Evolutionary conservation across 1,284 basidiomycete genomes (phyloP), one percentile per base, ranked within the genome.

Genomic region (Flammula alnicola): DNA sequence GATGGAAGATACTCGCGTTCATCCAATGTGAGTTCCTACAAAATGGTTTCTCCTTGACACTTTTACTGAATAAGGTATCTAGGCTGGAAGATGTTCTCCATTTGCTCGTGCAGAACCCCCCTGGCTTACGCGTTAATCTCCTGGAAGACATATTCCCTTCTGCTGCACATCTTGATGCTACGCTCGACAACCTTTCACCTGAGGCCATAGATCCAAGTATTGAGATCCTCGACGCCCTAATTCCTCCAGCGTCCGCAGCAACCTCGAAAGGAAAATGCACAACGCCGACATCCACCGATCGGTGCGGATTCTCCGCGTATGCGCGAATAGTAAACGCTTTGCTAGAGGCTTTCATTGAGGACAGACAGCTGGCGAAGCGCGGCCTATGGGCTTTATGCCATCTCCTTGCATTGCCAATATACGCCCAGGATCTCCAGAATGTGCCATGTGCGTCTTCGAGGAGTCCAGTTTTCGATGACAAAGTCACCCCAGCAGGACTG

Each of bases 341-440:
- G 9, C 68, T 93, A 2, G 70, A 80, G 1, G 65, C 86, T 25
- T 73, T 93, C 26, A 64, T 75, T 1, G 74, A 80, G 2, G 83
- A 94, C 60, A 82, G 91, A 12, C 72, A 75, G 4, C 59, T 81
- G 1, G 84, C 88, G 1, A 80, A 77, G 35, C 68, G 70, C 9
- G 79, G 87, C 49, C 54, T 82, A 0, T 91, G 86, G 83, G 79
- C 74, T 10, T 59, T 91, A 11, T 75, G 78, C 12, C 87, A 91
- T 63, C 69, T 90, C 50, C 62, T 86, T 6, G 74, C 77, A 0
- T 68, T 89, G n/a, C 70, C 74, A 1, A 61, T 82, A 5, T 84
- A 82, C 54, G 81, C 80, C 1, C 72, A 78, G 16, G 86, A 90
- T 57, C 66, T 73, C 16, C 62, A 78, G 16, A 69, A 80, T 22